These are phyloP conservation scores for Penicillium hesseltinei DNA, from an alignment of 2,329 filamentous ascomycete genomes.

Conservation along the genomic window DNA sequence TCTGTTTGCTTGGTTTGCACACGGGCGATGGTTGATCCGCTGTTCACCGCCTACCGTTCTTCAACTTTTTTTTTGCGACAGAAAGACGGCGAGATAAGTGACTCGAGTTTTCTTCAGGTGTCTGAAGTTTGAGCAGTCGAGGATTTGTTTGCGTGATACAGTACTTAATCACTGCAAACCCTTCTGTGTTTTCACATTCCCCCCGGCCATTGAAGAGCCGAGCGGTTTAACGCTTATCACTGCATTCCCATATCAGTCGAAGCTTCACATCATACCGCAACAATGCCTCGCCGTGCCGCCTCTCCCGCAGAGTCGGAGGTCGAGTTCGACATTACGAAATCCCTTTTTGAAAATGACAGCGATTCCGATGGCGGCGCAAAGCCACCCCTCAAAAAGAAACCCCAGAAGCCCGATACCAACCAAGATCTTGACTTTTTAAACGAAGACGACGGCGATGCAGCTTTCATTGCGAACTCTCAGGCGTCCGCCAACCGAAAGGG, in stretches of 20 bases:
- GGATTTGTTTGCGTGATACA: background rate
- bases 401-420: conserved; percentile 31
- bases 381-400: conserved; percentile 51
- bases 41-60: conserved; percentile 17
- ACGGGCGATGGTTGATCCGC: conserved; percentile 10
- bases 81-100: conserved; percentile 8
- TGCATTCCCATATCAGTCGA: conserved; percentile 13
- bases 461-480: conserved; percentile 86
- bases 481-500: conserved; percentile 84
- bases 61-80: conserved; percentile 23
- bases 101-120: conserved; percentile 11
- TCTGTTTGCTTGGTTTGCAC: conserved; percentile 28
- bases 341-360: conserved; percentile 64
- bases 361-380: conserved; percentile 45
- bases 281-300: conserved; percentile 69
- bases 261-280: conserved; percentile 15
- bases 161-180: background rate
- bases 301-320: conserved; percentile 86
- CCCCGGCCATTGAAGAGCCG: conserved; percentile 2
- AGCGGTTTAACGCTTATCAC: conserved; percentile 12
- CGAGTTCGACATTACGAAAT: conserved; percentile 84
- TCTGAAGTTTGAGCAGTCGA: conserved; percentile 9
- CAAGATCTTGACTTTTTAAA: conserved; percentile 57
- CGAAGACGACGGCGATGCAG: conserved; percentile 66
- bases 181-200: background rate